These are phyloP conservation scores for Mycena pura DNA, from an alignment of 768 basidiomycete genomes.

Conservation along the genomic window DNA sequence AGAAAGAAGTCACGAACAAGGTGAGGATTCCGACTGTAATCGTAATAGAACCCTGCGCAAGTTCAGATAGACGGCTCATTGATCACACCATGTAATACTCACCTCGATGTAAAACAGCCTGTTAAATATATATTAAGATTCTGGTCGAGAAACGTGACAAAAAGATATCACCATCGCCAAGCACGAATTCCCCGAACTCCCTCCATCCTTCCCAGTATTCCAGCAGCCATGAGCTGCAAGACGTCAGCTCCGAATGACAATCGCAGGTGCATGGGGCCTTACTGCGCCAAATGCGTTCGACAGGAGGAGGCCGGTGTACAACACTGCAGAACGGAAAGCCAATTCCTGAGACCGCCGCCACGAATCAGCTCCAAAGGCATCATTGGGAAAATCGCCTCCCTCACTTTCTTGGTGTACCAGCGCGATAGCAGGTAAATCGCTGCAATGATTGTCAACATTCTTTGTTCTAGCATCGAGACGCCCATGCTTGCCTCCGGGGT, in stretches of 20 bases:
- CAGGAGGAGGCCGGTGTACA: slow-evolving; percentile 66
- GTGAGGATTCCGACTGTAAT: slow-evolving; percentile 63
- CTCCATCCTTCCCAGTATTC: slow-evolving; percentile 74
- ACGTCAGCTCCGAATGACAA: background rate
- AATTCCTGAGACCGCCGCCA: slow-evolving; percentile 59
- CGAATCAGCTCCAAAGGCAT: background rate
- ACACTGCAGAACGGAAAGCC: slow-evolving; percentile 65
- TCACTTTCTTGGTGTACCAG: slow-evolving; percentile 66
- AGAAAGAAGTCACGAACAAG: slow-evolving; percentile 46
- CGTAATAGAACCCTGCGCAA: slow-evolving; percentile 64
- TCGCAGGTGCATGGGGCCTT: slow-evolving; percentile 27
- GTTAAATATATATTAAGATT: background rate
- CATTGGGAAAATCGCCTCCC: slow-evolving; percentile 11
- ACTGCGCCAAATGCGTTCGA: slow-evolving; percentile 76
- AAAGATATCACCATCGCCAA: slow-evolving; percentile 59
- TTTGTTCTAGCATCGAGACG: slow-evolving; percentile 7
- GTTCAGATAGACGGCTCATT: background rate
- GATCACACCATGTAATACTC: background rate
- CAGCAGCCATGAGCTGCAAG: slow-evolving; percentile 72
- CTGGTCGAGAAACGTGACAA: background rate
- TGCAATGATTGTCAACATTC: background rate
- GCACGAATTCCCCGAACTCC: slow-evolving; percentile 70
- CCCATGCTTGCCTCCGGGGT: slow-evolving; percentile 61
- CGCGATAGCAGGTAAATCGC: slow-evolving; percentile 53
- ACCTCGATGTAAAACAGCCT: slow-evolving; percentile 80